Evolutionary conservation across 768 basidiomycete genomes (phyloP), one percentile per base, ranked within the genome.

Genomic region (Hericium rajendrae): DNA sequence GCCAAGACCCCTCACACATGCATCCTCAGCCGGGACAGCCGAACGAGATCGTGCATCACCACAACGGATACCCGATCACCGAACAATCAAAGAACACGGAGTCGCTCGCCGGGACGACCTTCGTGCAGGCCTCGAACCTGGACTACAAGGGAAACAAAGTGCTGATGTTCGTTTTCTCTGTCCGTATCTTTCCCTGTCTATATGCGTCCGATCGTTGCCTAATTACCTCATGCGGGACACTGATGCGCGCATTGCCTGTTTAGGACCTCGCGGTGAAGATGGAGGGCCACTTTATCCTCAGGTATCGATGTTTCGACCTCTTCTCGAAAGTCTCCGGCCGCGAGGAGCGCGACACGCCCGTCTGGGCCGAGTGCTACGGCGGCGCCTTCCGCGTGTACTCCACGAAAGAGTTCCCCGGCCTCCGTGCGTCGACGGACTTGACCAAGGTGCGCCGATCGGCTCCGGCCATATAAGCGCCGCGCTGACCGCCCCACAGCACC

Each of bases 251-350:
- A 37, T 22, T 32, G 38, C 41, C 10, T 41, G 53, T 18, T 28
- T 61, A 88, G 86, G 85, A 88, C 63, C 71, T 88, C n/a, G 83
- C 85, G 0, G 85, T 88, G 5, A 83, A 81, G 62, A 76, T 74
- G 20, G 85, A 86, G 64, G 86, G 86, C 22, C 75, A 72, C 15
- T 88, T 86, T 64, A 74, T 83, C 40, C 71, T 87, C 24, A 77
- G 85, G n/a, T 86, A 86, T 64, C 75, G 85, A 3, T 75, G 78
- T 56, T 85, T 88, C 62, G 83, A 85, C 68, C 70, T 88, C 39
- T 79, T 78, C 64, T 78, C 77, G 0, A 66, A 68, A 24, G 71
- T 74, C 12, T 55, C 60, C 18, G 66, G 64, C 38, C 59, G 71
- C 16, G 71, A 76, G 28, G 65, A 75, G 10, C 43, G 43, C 43